phyloP scores from a whole-genome alignment of 345 rosid genomes.

The Gossypium longicalyx region DNA sequence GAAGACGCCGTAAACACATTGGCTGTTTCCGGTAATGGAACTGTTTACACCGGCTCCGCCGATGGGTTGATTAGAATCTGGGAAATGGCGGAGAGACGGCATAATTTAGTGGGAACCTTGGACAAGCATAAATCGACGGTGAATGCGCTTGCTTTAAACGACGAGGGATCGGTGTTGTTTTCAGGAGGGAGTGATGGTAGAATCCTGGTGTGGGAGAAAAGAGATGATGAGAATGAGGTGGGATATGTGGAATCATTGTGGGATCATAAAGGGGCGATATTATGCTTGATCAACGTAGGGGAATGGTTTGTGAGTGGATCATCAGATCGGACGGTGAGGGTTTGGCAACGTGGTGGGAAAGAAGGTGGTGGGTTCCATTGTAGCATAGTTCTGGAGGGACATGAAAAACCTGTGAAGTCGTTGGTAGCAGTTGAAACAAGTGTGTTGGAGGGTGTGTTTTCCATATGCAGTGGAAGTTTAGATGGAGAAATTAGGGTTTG shows the following conservation, averaged over 20 bases:
- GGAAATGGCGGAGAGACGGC: conserved; percentile 28
- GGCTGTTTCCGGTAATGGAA: conserved; percentile 33
- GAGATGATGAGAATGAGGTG: conserved; percentile 14
- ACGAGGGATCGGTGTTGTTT: conserved; percentile 31
- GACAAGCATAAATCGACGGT: conserved; percentile 38
- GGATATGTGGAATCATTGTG: conserved; percentile 30
- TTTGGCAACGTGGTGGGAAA: conserved; percentile 33
- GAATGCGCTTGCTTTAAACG: conserved; percentile 38
- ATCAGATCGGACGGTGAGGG: conserved; percentile 42
- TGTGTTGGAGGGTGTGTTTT: conserved; percentile 14
- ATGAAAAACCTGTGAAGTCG: conserved; percentile 48
- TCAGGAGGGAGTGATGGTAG: conserved; percentile 40
- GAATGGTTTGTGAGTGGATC: conserved; percentile 42
- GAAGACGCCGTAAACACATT: conserved; percentile 43
- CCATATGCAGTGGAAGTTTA: conserved; percentile 42
- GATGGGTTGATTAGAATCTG: conserved; percentile 41
- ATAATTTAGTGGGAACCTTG: conserved; percentile 28
- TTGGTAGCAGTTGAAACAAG: conserved; percentile 22
- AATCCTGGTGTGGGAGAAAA: conserved; percentile 37
- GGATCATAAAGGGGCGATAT: conserved; percentile 38
- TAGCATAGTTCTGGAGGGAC: conserved; percentile 32
- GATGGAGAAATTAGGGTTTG: conserved; percentile 49
- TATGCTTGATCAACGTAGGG: conserved; percentile 34
- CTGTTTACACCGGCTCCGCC: conserved; percentile 39
- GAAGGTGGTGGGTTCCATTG: conserved; percentile 28